Conservation (phyloP, 2,329 filamentous ascomycete genomes). For the Mollisiaceae sp. region DNA sequence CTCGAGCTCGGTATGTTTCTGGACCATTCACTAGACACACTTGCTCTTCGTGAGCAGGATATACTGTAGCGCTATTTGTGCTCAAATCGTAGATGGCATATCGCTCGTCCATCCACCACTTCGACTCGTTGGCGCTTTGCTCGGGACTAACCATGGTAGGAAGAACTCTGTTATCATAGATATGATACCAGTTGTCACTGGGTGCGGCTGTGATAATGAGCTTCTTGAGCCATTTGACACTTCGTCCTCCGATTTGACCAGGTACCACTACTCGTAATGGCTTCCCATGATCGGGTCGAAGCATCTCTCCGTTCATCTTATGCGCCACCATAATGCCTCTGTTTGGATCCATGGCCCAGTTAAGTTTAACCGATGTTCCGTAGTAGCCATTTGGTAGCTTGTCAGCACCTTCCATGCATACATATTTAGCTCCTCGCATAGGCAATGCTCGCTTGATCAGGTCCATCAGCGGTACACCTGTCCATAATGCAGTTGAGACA, state of each 20-base stretch:
- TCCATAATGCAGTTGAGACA: conserved; percentile 86
- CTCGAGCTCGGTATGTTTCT: conserved; percentile 68
- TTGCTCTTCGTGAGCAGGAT: conserved; percentile 78
- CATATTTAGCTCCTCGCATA: conserved; percentile 72
- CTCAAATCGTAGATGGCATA: conserved; percentile 94
- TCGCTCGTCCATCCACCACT: conserved; percentile 86
- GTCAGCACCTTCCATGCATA: conserved; percentile 92
- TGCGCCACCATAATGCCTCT: conserved; percentile 86
- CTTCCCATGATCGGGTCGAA: conserved; percentile 84
- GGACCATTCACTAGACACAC: conserved; percentile 55
- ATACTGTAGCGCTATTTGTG: conserved; percentile 81
- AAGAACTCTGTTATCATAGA: conserved; percentile 89
- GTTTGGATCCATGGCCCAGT: conserved; percentile 85
- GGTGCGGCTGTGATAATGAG: conserved; percentile 78
- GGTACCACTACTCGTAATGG: conserved; percentile 84
- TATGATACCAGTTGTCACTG: conserved; percentile 94
- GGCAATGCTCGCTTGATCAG: conserved; percentile 73
- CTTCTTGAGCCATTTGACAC: conserved; percentile 89
- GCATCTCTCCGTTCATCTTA: conserved; percentile 84
- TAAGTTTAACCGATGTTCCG: conserved; percentile 85
- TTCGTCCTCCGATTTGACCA: conserved; percentile 88
- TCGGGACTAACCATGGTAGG: conserved; percentile 87
- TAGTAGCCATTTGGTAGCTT: conserved; percentile 88
- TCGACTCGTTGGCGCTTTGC: conserved; percentile 72
- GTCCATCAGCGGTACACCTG: conserved; percentile 77